Evolutionary conservation across 2,329 filamentous ascomycete genomes (phyloP), one percentile per base, ranked within the genome.

Genomic region (Colletotrichum lini): DNA sequence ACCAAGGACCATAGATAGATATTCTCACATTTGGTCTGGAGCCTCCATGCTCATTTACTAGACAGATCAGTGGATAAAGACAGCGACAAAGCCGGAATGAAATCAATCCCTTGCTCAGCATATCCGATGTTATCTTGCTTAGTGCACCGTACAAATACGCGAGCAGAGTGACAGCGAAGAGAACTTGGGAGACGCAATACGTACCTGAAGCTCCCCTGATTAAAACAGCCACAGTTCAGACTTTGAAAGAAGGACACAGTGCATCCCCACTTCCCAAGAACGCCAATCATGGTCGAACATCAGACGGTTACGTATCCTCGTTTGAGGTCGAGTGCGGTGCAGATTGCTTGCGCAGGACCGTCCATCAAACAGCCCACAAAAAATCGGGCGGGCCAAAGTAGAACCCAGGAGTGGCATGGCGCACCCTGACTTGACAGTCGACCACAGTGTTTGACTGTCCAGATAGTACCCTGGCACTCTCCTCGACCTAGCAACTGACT

Each of bases 291-390:
- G n/a, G 9, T 26, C 59, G 52, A 50, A 38, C 16, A 54, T 54
- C 49, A 63, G 60, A 63, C 50, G 60, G 60, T 63, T 63, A 63
- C 60, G 60, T 52, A 63, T 54, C 40, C 49, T 49, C 15, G 60
- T 63, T 63, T 63, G 60, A 63, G 53, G 60, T 45, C 26, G 18
- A 54, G 60, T 21, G 44, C 42, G n/a, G 42, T 47, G 44, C 16
- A 49, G 57, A 59, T 38, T 38, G 35, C 35, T 38, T 38, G 35
- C 9, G 9, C 35, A 38, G 9, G 35, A 49, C 52, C 18, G 12
- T 42, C 54, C 6, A 13, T 42, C n/a, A 42, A 40, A n/a, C 30
- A 38, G 13, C n/a, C n/a, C 38, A 13, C 35, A n/a, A 15, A 57
- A 42, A 38, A n/a, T 42, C 35, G n/a, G 35, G 35, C n/a, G 8